Base-by-base conservation (phyloP, 495 filamentous ascomycete genomes). In the Xylaria bambusicola region DNA sequence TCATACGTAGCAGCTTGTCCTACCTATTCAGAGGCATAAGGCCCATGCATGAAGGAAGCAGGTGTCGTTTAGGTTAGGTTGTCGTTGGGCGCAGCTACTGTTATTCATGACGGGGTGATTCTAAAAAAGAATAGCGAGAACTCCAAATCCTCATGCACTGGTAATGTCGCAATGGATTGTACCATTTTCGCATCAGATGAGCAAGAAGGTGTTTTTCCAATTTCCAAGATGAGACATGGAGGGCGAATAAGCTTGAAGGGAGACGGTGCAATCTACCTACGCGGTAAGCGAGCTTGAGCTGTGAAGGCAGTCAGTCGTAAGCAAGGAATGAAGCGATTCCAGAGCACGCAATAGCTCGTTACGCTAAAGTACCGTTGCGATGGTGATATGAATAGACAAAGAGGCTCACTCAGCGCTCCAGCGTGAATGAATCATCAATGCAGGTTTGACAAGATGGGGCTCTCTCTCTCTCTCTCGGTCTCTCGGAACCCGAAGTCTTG, bases 111-210 rank as follows among this genome's bases (percentile, higher is more conserved):
- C 29, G 29, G 10, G 29, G 36, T 7, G 26, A 44, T 42, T 44
- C 36, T 38, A 54, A 31, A 31, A 26, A 20, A 41, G 50, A 33
- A 33, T n/a, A n/a, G n/a, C 29, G 5, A 33, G 29, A 10, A 41
- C 15, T 44, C 38, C 23, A 8, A 29, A 21, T 3, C 12, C 13
- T 33, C 17, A 29, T 1, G 36, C 21, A 29, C 36, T 13, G 2
- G 36, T n/a, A 6, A 42, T 54, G 52, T 54, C 52, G 52, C 52
- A 44, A 54, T 54, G 26, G 24, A 31, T 44, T 31, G 38, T 44
- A 31, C 9, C 26, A n/a, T 15, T 54, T 54, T 44, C 38, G 52
- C 38, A 44, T 31, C 38, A 54, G 26, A 44, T 54, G 52, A 44
- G 24, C 9, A 53, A 53, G 26, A 36, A 21, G 1, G n/a, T 6